Percentiles rank a stretch among this genome's conserved stretches.
Evolutionary conservation across 2,329 filamentous ascomycete species (phyloP).

Genomic region (Aureobasidium namibiae): DNA sequence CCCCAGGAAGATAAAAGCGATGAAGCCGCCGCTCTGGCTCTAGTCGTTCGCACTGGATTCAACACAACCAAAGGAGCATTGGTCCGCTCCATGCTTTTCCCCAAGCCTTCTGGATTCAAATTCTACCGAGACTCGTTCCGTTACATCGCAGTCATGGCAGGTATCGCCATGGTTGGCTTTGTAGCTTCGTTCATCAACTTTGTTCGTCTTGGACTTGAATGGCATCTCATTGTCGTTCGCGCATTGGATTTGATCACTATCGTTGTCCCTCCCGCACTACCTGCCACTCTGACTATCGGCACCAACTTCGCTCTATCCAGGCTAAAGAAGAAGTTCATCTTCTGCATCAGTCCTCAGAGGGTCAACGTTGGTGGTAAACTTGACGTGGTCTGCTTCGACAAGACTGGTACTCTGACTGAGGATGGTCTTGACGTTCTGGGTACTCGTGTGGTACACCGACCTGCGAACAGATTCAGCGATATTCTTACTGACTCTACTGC

Average conservation of each 20-base stretch:
- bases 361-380: slow-evolving; percentile 96
- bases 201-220: slow-evolving; percentile 69
- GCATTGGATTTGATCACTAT: slow-evolving; percentile 96
- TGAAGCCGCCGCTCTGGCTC: slow-evolving; percentile 82
- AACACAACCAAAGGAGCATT: slow-evolving; percentile 95
- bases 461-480: slow-evolving; percentile 61
- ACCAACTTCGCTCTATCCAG: slow-evolving; percentile 88
- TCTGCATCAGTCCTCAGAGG: slow-evolving; percentile 94
- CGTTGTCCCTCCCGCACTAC: slow-evolving; percentile 88
- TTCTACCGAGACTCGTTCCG: slow-evolving; percentile 97
- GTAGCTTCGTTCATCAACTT: slow-evolving; percentile 91
- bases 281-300: slow-evolving; percentile 90
- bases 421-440: slow-evolving; percentile 92
- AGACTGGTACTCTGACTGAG: slow-evolving; percentile 95
- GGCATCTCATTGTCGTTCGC: slow-evolving; percentile 85
- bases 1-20: slow-evolving; percentile 80
- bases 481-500: slow-evolving; percentile 58
- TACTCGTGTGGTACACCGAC: slow-evolving; percentile 65
- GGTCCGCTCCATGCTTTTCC: slow-evolving; percentile 96
- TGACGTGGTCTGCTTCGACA: slow-evolving; percentile 96
- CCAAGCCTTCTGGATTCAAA: slow-evolving; percentile 95
- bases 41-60: slow-evolving; percentile 91
- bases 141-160: slow-evolving; percentile 94
- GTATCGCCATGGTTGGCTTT: slow-evolving; percentile 79
- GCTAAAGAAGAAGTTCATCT: slow-evolving; percentile 82